Evolutionary conservation across 1,284 basidiomycete genomes (phyloP), one percentile per base, ranked within the genome.

Genomic region (Tremellales sp.): DNA sequence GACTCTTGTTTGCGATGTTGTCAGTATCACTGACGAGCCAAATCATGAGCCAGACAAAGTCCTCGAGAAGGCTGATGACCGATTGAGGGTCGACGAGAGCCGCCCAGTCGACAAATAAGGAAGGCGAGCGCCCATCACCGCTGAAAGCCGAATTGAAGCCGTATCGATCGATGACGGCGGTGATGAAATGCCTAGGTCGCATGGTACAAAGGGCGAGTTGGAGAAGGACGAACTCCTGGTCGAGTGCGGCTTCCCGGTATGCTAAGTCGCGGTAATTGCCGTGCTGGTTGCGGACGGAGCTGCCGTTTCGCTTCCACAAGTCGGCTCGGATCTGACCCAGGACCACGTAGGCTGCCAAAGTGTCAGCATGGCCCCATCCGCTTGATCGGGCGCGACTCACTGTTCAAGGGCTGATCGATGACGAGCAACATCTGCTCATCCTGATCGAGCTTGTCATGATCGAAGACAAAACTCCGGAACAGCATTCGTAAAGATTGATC

Each of bases 301-400:
- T 89, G 2, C 96, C 96, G 61, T 99, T 99, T 46, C 94, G 86
- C 3, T 97, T 93, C 96, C 96, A 99, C 19, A 97, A 80, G 2
- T 93, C 92, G 2, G 89, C 87, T 15, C 92, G 83, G 48, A 97
- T 92, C 72, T 98, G 96, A 0, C 94, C 90, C 29, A 97, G 84
- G 80, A 72, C 62, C 22, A 65, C 68, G 46, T 68, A 67, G 49
- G 64, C 67, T 71, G 44, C 5, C 10, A 40, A n/a, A n/a, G n/a
- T 17, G 5, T 33, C 40, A 39, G 46, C 21, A 44, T 43, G 23
- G 22, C 19, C 12, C 11, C 26, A 23, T 29, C n/a, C n/a, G n/a
- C n/a, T n/a, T n/a, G n/a, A n/a, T 33, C n/a, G 4, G n/a, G 23
- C 12, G 33, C n/a, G 22, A 73, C 82, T 66, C 56, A 89, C 90